Evolutionary conservation across 148 eudicot species (phyloP), one percentile per base, ranked within the genome.

Genomic region (Polygonum aviculare): DNA sequence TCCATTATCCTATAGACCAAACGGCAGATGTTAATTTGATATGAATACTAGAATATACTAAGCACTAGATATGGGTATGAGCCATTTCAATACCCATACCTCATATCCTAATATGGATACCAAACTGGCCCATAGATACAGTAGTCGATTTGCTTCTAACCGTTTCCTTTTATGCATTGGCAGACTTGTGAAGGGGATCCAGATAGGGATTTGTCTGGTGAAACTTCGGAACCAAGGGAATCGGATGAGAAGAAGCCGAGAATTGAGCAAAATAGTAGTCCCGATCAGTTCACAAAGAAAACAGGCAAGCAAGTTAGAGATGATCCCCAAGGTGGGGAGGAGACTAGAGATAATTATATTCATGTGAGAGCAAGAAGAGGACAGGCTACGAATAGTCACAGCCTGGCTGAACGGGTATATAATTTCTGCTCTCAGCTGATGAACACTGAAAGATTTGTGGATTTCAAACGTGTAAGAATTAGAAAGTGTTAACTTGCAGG

Each of bases 311-410:
- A 90, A 85, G 83, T 78, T 51, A 90, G 87, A 79, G 94, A 88
- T 18, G 62, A 75, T 78, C 81, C 92, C 19, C 85, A 79, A 71
- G 78, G 74, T 62, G 93, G 84, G 49, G 98, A 89, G 2, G 85
- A 80, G 52, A 50, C 84, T 39, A 95, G 90, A 79, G 91, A 87
- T 16, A 81, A 84, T 77, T 95, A 95, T 84, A 91, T 95, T 79
- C 97, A 90, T 83, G 89, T 95, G 79, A 90, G 99, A 80, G 99
- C 96, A 19, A 88, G 92, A 83, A 83, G 99, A 18, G 99, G 99
- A 41, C 99, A 93, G 83, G 97, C 98, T 38, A 94, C 98, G 18
- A 94, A 94, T 75, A 94, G 98, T 81, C 98, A 91, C 83, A 95
- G 97, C 85, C 93, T 95, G 19, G 98, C 98, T 0, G 98, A 95